Evolutionary conservation across 139 green algal genomes (phyloP).

Genomic region (Chlorella sp.): DNA sequence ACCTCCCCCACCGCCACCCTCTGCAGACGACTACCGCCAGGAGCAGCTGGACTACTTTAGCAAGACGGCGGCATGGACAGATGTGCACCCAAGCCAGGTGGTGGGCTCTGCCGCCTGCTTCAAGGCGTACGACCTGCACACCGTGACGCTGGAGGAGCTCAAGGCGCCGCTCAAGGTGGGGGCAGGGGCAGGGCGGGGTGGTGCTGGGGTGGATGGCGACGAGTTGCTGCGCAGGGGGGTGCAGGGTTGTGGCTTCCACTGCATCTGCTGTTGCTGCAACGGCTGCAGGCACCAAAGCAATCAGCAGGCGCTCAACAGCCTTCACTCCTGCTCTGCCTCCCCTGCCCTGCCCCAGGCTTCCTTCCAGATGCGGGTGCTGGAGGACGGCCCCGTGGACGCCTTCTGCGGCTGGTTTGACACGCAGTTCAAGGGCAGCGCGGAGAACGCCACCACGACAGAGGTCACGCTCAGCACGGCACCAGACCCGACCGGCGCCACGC

Average conservation of each 20-base stretch:
- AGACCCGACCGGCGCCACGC: conserved; percentile 86
- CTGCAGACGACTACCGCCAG: conserved; percentile 40
- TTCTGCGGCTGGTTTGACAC: conserved; percentile 95
- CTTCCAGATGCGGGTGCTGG: conserved; percentile 65
- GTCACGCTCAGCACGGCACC: conserved; percentile 89
- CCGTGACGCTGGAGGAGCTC: conserved; percentile 82
- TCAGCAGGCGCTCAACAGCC: not conserved
- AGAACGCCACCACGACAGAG: conserved; percentile 73
- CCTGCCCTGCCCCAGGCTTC: conserved; percentile 36
- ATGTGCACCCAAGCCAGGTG: conserved; percentile 82
- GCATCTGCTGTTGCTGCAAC: no score
- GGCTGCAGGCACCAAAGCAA: no score
- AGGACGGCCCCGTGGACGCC: conserved; percentile 79
- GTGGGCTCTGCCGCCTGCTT: conserved; percentile 74
- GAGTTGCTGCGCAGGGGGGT: no score
- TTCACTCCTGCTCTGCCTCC: not conserved
- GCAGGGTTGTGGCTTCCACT: no score
- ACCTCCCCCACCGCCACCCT: no score
- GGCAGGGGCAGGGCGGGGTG: not conserved
- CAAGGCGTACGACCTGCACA: conserved; percentile 91
- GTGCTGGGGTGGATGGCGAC: no score
- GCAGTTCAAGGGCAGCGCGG: conserved; percentile 72
- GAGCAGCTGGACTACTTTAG: conserved; percentile 92
- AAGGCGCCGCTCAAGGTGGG: conserved; percentile 68
- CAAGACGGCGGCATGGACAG: conserved; percentile 83